phyloP scores from a whole-genome alignment of 192 early-diverging fungal species.

The Backusella morwellensis region DNA sequence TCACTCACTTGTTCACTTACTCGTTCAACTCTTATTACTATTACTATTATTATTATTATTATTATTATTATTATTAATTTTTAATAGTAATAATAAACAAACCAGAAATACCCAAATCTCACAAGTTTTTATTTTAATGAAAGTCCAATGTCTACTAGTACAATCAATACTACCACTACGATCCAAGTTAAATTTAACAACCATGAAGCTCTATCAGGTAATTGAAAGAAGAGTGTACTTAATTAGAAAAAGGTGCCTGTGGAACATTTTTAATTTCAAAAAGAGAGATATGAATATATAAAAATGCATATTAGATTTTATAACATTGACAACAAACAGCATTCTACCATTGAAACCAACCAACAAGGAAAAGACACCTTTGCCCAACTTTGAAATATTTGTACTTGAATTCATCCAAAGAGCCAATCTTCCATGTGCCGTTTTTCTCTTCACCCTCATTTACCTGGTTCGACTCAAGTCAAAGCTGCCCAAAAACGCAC shows the following conservation, averaged over 20 bases:
- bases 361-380: background rate
- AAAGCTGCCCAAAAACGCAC: slow-evolving; percentile 51
- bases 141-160: background rate
- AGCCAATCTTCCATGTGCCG: slow-evolving; percentile 9
- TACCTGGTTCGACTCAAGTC: slow-evolving; percentile 62
- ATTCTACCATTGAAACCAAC: background rate
- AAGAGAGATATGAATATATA: background rate
- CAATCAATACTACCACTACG: background rate
- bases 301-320: background rate
- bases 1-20: background rate
- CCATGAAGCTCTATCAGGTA: background rate
- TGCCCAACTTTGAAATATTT: background rate
- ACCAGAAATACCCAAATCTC: background rate
- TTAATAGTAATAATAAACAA: background rate
- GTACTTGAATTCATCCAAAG: background rate
- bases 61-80: background rate
- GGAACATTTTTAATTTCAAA: background rate
- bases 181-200: background rate
- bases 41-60: background rate
- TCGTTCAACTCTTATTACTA: background rate
- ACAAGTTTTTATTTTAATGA: background rate
- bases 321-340: background rate
- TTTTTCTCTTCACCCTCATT: slow-evolving; percentile 51
- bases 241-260: too few species aligned
- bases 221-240: background rate